Evolutionary conservation across 768 basidiomycete species (phyloP).

Genomic region (Pulveroboletus sp.): DNA sequence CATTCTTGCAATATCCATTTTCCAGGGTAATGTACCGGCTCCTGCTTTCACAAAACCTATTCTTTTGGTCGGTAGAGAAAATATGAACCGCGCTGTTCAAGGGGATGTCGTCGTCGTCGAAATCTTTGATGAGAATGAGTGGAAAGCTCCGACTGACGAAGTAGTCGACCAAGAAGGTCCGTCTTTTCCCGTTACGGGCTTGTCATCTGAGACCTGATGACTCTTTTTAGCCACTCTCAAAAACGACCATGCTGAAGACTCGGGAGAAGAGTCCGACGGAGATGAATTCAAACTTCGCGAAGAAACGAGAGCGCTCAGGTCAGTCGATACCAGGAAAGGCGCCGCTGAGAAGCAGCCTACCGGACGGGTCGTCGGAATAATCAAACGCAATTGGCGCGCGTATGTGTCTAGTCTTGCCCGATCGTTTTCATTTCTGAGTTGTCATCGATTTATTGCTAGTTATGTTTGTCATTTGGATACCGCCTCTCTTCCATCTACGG

Average conservation of each 20-base stretch:
- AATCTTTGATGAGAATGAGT: slow-evolving; percentile 81
- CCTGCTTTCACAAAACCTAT: slow-evolving; percentile 74
- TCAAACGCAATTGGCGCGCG: slow-evolving; percentile 96
- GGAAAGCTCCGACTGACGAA: slow-evolving; percentile 90
- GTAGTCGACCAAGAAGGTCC: slow-evolving; percentile 91
- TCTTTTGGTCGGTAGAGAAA: slow-evolving; percentile 81
- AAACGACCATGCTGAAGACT: slow-evolving; percentile 84
- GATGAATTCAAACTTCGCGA: slow-evolving; percentile 34
- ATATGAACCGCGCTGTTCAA: slow-evolving; percentile 94
- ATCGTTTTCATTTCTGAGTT: background rate
- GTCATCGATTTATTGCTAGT: slow-evolving; percentile 33
- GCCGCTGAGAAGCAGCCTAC: slow-evolving; percentile 80
- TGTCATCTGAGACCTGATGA: background rate
- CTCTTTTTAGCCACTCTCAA: slow-evolving; percentile 62
- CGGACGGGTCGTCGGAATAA: slow-evolving; percentile 85
- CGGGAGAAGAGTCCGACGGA: slow-evolving; percentile 55
- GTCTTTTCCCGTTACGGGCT: slow-evolving; percentile 17
- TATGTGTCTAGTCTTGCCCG: slow-evolving; percentile 39
- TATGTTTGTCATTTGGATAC: slow-evolving; percentile 96
- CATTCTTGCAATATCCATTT: background rate
- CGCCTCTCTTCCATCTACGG: slow-evolving; percentile 78
- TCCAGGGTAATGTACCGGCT: slow-evolving; percentile 76
- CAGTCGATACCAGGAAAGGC: slow-evolving; percentile 21
- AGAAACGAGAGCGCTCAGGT: slow-evolving; percentile 42
- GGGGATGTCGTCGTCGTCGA: slow-evolving; percentile 93